A percentile compares a stretch with the other conserved stretches of the same genome.
Conservation (phyloP, 768 basidiomycete species). For the Kwoniella dendrophila region DNA sequence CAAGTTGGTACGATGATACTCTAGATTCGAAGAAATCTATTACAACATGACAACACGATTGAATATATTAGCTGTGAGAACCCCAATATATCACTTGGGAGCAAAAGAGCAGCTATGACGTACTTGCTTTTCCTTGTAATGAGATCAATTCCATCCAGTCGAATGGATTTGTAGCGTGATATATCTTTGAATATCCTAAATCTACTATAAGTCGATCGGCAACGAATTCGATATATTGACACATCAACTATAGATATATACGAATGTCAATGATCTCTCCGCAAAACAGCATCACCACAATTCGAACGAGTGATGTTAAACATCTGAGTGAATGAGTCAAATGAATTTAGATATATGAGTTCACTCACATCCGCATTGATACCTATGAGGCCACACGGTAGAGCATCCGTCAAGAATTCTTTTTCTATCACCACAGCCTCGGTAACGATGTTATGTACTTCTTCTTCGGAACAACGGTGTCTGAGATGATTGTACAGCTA, state of each 20-base stretch:
- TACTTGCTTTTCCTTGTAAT: constrained; percentile 80
- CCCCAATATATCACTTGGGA: not conserved
- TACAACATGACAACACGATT: no score
- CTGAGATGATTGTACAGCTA: constrained; percentile 46
- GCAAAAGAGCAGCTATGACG: not conserved
- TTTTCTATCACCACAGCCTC: constrained; percentile 56
- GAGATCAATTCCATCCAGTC: constrained; percentile 87
- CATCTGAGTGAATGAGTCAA: not conserved
- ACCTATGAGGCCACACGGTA: constrained; percentile 53
- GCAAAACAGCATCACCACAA: not conserved
- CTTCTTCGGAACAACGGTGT: constrained; percentile 42
- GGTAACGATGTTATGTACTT: constrained; percentile 49
- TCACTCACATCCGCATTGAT: constrained; percentile 48
- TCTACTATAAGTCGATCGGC: constrained; percentile 54
- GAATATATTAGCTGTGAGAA: not conserved
- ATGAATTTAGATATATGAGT: not conserved
- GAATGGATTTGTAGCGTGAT: constrained; percentile 55
- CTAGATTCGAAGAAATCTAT: constrained; percentile 92
- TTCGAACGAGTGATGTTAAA: no score
- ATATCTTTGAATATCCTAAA: constrained; percentile 54
- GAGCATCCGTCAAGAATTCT: constrained; percentile 55
- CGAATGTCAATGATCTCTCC: not conserved
- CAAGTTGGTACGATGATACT: constrained; percentile 67
- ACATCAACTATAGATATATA: constrained; percentile 46
- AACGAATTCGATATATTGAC: constrained; percentile 56